Percentiles rank a stretch among this genome's conserved stretches.
Conservation (phyloP, 2,329 filamentous ascomycete species). For the Zasmidium citrigriseum region DNA sequence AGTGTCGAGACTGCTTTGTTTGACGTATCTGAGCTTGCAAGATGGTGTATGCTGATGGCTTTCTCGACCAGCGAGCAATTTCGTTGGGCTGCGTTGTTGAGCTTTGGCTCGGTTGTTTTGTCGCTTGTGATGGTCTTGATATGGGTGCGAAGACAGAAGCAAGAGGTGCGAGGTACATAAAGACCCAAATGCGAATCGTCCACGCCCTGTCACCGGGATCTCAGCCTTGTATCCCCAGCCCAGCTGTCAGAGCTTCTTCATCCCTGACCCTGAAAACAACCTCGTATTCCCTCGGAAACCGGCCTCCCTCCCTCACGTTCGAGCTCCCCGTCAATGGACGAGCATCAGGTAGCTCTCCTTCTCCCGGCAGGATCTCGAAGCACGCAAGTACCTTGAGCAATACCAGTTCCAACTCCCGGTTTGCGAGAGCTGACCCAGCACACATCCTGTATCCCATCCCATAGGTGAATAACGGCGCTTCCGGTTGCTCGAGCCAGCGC, state of each 20-base stretch:
- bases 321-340: conserved; percentile 63
- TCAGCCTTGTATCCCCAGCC: background rate
- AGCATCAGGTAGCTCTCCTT: conserved; percentile 56
- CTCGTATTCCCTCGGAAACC: conserved; percentile 56
- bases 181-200: background rate
- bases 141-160: background rate
- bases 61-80: conserved; percentile 3
- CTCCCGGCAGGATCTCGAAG: conserved; percentile 53
- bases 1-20: conserved; percentile 8
- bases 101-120: background rate
- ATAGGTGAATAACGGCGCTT: conserved; percentile 60
- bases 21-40: conserved; percentile 5
- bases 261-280: conserved; percentile 45
- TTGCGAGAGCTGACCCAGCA: conserved; percentile 62
- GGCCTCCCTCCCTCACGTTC: conserved; percentile 53
- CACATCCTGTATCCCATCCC: conserved; percentile 69
- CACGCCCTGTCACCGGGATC: background rate
- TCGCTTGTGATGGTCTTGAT: background rate
- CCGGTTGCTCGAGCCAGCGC: conserved; percentile 56
- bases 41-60: conserved; percentile 4
- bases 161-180: background rate
- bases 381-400: conserved; percentile 63
- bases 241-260: conserved; percentile 17
- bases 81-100: conserved; percentile 9
- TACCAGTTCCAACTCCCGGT: conserved; percentile 64